phyloP scores from a whole-genome alignment of 2,329 filamentous ascomycete genomes.

The Sphaerulina musiva region DNA sequence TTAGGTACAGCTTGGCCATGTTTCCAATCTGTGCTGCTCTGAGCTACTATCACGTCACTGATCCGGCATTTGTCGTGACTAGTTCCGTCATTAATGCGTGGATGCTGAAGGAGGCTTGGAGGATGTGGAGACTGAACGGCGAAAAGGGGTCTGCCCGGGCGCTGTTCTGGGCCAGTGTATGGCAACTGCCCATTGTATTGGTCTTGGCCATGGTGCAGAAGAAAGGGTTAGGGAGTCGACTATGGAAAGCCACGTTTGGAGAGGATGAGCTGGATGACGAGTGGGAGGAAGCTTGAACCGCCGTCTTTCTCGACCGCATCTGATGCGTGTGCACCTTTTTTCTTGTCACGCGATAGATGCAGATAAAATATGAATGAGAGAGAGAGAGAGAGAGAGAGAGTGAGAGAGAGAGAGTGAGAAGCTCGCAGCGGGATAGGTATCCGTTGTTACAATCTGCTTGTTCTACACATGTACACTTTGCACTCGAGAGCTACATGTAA shows the following conservation, averaged over 20 bases:
- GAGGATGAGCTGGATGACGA: slow-evolving; percentile 51
- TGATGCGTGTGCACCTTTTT: neutral
- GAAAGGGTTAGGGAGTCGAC: slow-evolving; percentile 79
- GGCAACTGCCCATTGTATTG: slow-evolving; percentile 86
- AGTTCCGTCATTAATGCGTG: slow-evolving; percentile 79
- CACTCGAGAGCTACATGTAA: neutral
- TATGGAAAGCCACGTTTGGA: slow-evolving; percentile 62
- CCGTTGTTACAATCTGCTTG: neutral
- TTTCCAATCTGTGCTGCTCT: slow-evolving; percentile 78
- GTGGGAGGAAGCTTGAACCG: slow-evolving; percentile 47
- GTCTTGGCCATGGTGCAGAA: slow-evolving; percentile 88
- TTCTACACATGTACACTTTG: neutral
- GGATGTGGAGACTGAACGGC: slow-evolving; percentile 74
- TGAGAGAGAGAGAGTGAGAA: too few species aligned
- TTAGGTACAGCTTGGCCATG: slow-evolving; percentile 79
- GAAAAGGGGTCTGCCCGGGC: slow-evolving; percentile 72
- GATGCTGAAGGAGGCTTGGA: slow-evolving; percentile 71
- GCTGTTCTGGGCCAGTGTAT: slow-evolving; percentile 95
- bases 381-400: too few species aligned
- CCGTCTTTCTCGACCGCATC: neutral
- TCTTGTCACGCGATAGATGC: too few species aligned
- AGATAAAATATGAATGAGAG: too few species aligned
- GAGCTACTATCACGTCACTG: slow-evolving; percentile 72
- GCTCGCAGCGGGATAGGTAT: too few species aligned
- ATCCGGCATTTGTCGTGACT: slow-evolving; percentile 75